Evolutionary conservation across 805 yeast species (phyloP).

Genomic region (Starmerella sp.): DNA sequence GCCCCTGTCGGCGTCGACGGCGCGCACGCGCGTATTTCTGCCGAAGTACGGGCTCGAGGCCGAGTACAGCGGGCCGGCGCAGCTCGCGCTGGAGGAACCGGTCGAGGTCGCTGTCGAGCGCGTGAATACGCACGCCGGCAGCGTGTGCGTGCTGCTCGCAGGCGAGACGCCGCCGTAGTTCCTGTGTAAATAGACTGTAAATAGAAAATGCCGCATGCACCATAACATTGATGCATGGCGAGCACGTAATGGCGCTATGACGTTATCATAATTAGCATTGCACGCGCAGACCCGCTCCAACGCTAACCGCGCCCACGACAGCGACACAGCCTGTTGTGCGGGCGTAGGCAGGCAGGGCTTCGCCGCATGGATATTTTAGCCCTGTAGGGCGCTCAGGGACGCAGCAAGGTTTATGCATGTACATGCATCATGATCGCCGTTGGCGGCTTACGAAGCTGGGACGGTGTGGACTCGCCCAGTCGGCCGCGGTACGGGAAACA

Average conservation of each 20-base stretch:
- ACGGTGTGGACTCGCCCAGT: neutral
- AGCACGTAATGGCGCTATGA: no score
- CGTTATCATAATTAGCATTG: no score
- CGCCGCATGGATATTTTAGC: no score
- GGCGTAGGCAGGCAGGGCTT: no score
- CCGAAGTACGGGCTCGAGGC: neutral
- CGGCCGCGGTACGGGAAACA: neutral
- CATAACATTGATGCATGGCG: no score
- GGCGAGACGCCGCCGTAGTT: neutral
- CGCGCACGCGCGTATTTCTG: neutral
- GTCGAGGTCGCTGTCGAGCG: neutral
- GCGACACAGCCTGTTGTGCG: no score
- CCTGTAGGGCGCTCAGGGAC: neutral
- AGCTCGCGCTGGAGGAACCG: neutral
- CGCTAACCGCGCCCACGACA: no score
- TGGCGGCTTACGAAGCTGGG: neutral
- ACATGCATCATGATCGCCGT: neutral
- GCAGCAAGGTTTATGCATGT: slow-evolving; percentile 4
- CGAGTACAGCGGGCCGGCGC: neutral
- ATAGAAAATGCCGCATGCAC: no score
- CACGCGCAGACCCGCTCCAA: no score
- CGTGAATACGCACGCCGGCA: neutral
- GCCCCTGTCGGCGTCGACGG: neutral
- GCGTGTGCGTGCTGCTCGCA: neutral
- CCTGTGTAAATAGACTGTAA: no score